phyloP scores from a whole-genome alignment of 2,329 filamentous ascomycete species.

The Colletotrichum costaricense region DNA sequence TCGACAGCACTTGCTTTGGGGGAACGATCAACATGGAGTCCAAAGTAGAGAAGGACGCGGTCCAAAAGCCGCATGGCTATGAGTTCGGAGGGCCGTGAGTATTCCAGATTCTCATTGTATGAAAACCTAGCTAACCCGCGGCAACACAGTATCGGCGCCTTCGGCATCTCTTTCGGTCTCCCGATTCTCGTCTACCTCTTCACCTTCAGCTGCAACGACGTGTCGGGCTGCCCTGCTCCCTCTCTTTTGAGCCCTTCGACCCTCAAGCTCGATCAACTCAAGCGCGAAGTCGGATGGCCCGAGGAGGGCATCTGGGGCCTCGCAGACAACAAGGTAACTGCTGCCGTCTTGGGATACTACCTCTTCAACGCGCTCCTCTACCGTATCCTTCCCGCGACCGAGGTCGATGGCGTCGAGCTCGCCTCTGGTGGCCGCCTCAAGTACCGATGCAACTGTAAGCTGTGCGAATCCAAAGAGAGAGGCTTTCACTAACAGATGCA shows the following conservation, averaged over 20 bases:
- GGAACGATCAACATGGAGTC: conserved; percentile 43
- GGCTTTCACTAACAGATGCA: conserved; percentile 46
- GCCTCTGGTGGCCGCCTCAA: conserved; percentile 78
- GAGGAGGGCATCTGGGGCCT: conserved; percentile 76
- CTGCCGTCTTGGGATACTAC: conserved; percentile 83
- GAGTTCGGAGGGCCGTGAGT: conserved; percentile 65
- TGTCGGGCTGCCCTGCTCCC: conserved; percentile 89
- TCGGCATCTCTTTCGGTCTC: conserved; percentile 82
- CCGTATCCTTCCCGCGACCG: conserved; percentile 78
- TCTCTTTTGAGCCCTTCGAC: conserved; percentile 80
- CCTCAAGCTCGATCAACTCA: conserved; percentile 78
- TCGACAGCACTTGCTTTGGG: not conserved
- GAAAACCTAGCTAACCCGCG: not conserved
- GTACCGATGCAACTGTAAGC: conserved; percentile 83
- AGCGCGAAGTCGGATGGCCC: conserved; percentile 86
- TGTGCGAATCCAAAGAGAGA: not conserved
- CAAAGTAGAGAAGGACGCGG: conserved; percentile 42
- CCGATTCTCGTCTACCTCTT: conserved; percentile 83
- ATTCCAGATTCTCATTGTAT: too few relatives aligned
- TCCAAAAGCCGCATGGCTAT: conserved; percentile 54
- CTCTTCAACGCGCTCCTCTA: conserved; percentile 80
- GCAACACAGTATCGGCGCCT: conserved; percentile 71
- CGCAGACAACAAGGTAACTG: conserved; percentile 74
- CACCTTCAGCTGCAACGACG: conserved; percentile 90
- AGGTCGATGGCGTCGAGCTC: conserved; percentile 77